Evolutionary conservation across 768 basidiomycete genomes (phyloP).

Genomic region (Basidioascus undulatus): DNA sequence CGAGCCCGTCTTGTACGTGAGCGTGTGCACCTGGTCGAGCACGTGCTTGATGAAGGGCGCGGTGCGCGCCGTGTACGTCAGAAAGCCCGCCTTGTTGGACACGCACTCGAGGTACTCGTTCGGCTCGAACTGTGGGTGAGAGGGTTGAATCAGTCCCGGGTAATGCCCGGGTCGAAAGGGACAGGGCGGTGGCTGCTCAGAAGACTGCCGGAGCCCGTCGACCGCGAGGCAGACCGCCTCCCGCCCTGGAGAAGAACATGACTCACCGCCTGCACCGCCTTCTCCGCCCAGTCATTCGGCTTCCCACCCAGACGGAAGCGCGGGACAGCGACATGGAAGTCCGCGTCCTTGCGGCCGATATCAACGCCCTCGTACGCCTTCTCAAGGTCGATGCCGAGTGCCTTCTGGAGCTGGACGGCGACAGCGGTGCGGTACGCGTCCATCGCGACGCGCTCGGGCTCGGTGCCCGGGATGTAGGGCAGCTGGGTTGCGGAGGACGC

Average conservation of each 20-base stretch:
- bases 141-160: neutral
- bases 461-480: constrained; percentile 24
- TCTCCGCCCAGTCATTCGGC: constrained; percentile 46
- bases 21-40: constrained; percentile 46
- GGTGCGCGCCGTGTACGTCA: constrained; percentile 53
- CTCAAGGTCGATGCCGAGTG: constrained; percentile 24
- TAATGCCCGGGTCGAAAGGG: too few relatives aligned
- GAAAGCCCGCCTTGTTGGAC: constrained; percentile 48
- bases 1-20: constrained; percentile 30
- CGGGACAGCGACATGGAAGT: constrained; percentile 79
- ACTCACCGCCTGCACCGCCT: constrained; percentile 48
- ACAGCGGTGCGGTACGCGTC: constrained; percentile 65
- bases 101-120: constrained; percentile 54
- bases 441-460: constrained; percentile 40
- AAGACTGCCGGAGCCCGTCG: too few relatives aligned
- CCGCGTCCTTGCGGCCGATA: constrained; percentile 77
- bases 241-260: too few relatives aligned
- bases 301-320: constrained; percentile 69
- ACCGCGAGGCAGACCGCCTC: too few relatives aligned
- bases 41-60: constrained; percentile 37
- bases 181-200: too few relatives aligned
- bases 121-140: constrained; percentile 42
- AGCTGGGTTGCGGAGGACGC: too few relatives aligned
- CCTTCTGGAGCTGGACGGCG: constrained; percentile 36
- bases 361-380: constrained; percentile 67